Base-by-base conservation (phyloP, 371 early-diverging fungal genomes). In the Mucor ambiguus region DNA sequence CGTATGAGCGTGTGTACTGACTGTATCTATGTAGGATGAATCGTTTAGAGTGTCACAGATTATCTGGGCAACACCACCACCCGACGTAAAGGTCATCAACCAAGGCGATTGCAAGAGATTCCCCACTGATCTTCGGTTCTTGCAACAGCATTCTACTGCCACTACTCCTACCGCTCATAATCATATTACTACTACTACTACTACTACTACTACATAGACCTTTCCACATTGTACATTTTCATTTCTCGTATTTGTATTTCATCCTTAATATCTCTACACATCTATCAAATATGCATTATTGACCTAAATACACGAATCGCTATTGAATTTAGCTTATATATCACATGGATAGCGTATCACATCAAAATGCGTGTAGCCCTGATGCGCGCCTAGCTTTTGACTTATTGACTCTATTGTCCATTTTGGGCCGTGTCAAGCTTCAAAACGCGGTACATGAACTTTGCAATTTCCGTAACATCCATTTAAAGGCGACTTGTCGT, bases 31-130 rank as follows among this genome's bases (percentile, higher is more conserved):
- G 5, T 63, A 79, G 79, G 76, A 83, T 60, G 72, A 72, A 38
- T 78, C 83, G 2, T 83, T 69, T 63, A 60, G 71, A 59, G 77
- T 80, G 1, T 78, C 83, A 4, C 83, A 83, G 46, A 78, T 77
- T 9, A 78, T 83, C 28, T 78, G 83, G 80, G 74, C 79, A 10
- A 76, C 73, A 7, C 72, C 80, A 24, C 80, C 83, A 16, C 61
- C 61, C 24, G 67, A 72, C 38, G 22, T 56, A 9, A 26, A 30
- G 10, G 49, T 46, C 18, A 46, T 55, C 22, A 30, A 38, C 26
- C 61, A 58, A 54, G 63, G 59, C n/a, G 67, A 64, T 64, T 77
- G 71, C 41, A 60, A 72, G 54, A 67, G 80, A 49, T 80, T 80
- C 60, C 80, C 80, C 11, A 80, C 72, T 22, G 58, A 75, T 41